Evolutionary conservation across 306 rosid genomes (phyloP), one percentile per base, ranked within the genome.

Genomic region (Ochetophila trinervis): DNA sequence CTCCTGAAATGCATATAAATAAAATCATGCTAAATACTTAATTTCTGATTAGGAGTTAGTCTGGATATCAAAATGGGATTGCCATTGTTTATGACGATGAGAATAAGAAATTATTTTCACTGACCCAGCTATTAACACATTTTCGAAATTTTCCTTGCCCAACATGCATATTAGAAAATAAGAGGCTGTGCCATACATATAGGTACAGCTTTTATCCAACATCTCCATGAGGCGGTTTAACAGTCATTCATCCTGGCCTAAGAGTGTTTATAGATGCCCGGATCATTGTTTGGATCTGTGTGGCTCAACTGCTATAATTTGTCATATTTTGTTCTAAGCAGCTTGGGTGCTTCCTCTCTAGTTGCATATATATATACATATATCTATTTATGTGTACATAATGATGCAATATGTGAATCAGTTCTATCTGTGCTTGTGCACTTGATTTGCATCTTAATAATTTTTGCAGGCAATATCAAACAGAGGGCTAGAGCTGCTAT

Each of bases 401-500:
- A 27, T 27, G 4, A 27, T 27, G 32, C 32, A 27, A 27, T 27
- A 27, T 27, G 32, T 27, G 32, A 27, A 27, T 27, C 32, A 27
- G 32, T 27, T 27, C 32, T 27, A 27, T 27, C 32, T 11, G 2
- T 34, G 16, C 27, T 32, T 34, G 8, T 24, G 16, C 23, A 4
- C 17, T 14, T 23, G 44, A 53, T 5, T 30, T 24, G 63, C 3
- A 44, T 7, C 8, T 18, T 34, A 14, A 62, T 9, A 36, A 63
- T 42, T 19, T 65, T 67, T 74, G 65, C 80, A 85, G 84, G 84
- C 76, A 14, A 78, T 93, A 72, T 71, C 96, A 68, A 90, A 93
- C 37, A 84, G 86, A 82, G 99, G 99, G 63, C 84, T 86, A 65
- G 95, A 88, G 82, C 80, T 94, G 79, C 78, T 90, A 57, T 87